Evolutionary conservation across 176 grass and related monocot species (phyloP), one percentile per base, ranked within the genome.

Genomic region (Tuctoria greenei): DNA sequence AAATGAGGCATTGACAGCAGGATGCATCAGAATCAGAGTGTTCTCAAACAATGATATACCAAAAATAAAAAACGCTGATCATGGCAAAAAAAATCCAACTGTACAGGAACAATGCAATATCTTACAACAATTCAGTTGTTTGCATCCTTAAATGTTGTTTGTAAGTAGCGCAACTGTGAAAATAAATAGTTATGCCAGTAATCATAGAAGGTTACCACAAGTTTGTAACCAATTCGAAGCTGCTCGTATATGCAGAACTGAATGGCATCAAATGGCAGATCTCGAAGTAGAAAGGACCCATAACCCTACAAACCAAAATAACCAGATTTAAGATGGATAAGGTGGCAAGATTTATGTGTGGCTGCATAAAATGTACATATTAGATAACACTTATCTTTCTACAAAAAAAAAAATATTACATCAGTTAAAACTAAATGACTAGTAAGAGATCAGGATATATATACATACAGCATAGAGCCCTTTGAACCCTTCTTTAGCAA

Each of bases 241-340:
- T 98, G 95, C 79, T 98, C 91, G 13, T 98, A 94, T 76, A 98
- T 79, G 59, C 95, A 98, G 46, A 98, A 98, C 10, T 98, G 95
- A 52, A 98, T 90, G 18, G 95, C 95, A 55, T 98, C 95, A 31
- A 98, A 98, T 8, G 95, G 91, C 26, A 94, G 76, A 88, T 98
- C 95, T 79, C 95, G 87, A 60, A 98, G 71, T 37, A 98, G 80
- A 90, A 98, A 98, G 27, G 95, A 98, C 70, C 82, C 77, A 79
- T 98, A 98, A 50, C 95, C 95, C 95, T 94, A 72, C 20, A 83
- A 75, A 79, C 28, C 28, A 67, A 73, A 82, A 45, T 1, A 85
- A 64, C 0, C 45, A 75, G 31, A 44, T 0, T 74, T 51, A 68
- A 8, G 58, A 82, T 59, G 23, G 74, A 49, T 37, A 43, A 65